phyloP scores from a whole-genome alignment of 148 eudicot genomes.

The Rhododendron ferrugineum region DNA sequence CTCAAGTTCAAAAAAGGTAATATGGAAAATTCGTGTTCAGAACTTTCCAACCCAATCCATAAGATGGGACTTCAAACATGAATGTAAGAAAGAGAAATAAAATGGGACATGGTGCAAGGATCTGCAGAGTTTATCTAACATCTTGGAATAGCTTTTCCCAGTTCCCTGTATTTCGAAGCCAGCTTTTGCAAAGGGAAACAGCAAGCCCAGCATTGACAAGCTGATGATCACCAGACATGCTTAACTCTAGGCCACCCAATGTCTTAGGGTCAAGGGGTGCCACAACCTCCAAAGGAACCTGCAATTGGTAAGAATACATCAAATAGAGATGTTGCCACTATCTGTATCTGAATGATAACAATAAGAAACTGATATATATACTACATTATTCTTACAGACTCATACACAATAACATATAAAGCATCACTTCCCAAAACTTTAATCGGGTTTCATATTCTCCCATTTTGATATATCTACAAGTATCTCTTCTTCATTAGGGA shows the following conservation, averaged over 20 bases:
- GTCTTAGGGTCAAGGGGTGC: slow-evolving; percentile 44
- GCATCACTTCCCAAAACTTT: background rate
- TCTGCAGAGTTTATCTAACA: slow-evolving; percentile 29
- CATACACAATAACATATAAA: background rate
- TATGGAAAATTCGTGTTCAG: background rate
- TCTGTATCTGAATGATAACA: background rate
- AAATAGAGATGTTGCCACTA: slow-evolving; percentile 3
- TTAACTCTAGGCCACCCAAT: slow-evolving; percentile 40
- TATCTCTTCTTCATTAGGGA: background rate
- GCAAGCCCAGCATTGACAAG: slow-evolving; percentile 74
- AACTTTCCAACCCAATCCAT: background rate
- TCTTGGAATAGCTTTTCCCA: slow-evolving; percentile 41
- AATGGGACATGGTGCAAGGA: slow-evolving; percentile 5
- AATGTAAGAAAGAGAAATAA: background rate
- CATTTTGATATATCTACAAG: background rate
- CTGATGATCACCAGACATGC: slow-evolving; percentile 85
- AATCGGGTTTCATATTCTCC: background rate
- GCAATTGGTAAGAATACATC: slow-evolving; percentile 18
- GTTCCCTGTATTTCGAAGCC: slow-evolving; percentile 57
- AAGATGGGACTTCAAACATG: background rate
- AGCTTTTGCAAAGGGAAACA: slow-evolving; percentile 69
- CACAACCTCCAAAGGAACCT: slow-evolving; percentile 65
- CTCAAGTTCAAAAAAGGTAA: background rate
- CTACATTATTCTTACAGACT: background rate
- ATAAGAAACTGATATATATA: background rate